Base-by-base conservation (phyloP, 2,329 filamentous ascomycete species). In the Fusarium camptoceras region DNA sequence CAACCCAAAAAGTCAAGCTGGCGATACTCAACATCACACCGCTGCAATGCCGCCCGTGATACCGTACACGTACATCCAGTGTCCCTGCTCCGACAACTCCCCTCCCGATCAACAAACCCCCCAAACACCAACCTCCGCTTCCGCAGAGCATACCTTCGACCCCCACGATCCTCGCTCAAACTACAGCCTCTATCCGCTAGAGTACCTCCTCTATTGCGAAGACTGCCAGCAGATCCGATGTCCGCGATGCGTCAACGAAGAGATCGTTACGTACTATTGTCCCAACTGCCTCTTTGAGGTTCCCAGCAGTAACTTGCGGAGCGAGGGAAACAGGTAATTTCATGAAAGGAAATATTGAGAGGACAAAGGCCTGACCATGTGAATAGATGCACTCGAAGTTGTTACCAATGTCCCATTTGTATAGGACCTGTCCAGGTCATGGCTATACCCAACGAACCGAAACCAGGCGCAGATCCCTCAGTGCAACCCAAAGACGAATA, bases 221-320 rank as follows among this genome's bases (percentile, higher is more conserved):
- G 96, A 98, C 79, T 99, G 96, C 80, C 94, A 97, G 78, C 92
- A 97, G 80, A 97, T 98, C 67, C 92, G 96, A 73, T 99, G 96
- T 78, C 93, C 94, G 8, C 87, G 94, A 82, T 99, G 96, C 77
- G 92, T 97, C 56, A 88, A 91, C 49, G 96, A 99, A 78, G 96
- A 99, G 82, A 94, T 97, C 58, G 90, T 97, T 49, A 96, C 93
- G 56, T 98, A 94, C 86, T 99, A 93, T 81, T 99, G 96, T 76
- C 96, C 96, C 8, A 95, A 90, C 78, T 99, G 96, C 78, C 83
- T 99, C 60, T 98, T 99, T 76, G 96, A 99, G 81, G 95, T 97
- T 31, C 94, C 95, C 8, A 97, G 92, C 79, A 97, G 93, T 76
- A 94, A 94, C 76, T 89, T 98, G 47, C 94, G 95, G 81, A 93